Evolutionary conservation across 306 rosid genomes (phyloP).

Genomic region (Quillaja saponaria): DNA sequence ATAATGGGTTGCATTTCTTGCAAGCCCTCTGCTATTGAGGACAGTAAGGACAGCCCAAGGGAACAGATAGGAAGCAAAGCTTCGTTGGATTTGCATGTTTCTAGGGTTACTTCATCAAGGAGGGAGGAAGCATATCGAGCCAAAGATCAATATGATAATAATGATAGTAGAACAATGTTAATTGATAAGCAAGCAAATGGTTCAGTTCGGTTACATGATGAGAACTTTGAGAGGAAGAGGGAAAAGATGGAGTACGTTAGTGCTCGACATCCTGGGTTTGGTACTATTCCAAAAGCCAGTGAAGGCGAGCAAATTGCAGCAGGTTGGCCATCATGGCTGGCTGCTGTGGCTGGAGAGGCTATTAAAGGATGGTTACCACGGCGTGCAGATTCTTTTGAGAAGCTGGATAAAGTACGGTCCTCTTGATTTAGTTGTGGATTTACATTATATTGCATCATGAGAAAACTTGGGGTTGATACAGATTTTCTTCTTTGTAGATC

Average conservation of each 20-base stretch:
- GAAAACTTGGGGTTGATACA: conserved; percentile 19
- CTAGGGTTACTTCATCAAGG: conserved; percentile 70
- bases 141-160: conserved; percentile 63
- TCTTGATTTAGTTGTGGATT: conserved; percentile 29
- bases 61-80: conserved; percentile 69
- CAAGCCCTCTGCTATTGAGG: conserved; percentile 97
- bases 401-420: conserved; percentile 84
- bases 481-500: conserved; percentile 5
- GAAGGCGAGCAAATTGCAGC: conserved; percentile 98
- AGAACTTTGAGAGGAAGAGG: conserved; percentile 76
- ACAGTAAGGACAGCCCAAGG: conserved; percentile 91
- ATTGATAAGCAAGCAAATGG: conserved; percentile 78
- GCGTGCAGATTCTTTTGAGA: conserved; percentile 95
- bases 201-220: conserved; percentile 52
- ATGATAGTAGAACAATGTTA: conserved; percentile 61
- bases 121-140: conserved; percentile 72
- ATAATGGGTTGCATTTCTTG: conserved; percentile 85
- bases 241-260: conserved; percentile 73
- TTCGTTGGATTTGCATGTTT: conserved; percentile 45
- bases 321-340: conserved; percentile 97
- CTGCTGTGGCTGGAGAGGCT: conserved; percentile 97
- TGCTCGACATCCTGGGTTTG: conserved; percentile 74
- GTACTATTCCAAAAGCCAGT: conserved; percentile 71
- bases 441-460: conserved; percentile 13
- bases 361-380: conserved; percentile 94